phyloP scores from a whole-genome alignment of 176 grass and related monocot genomes.

The Triticum monococcum region DNA sequence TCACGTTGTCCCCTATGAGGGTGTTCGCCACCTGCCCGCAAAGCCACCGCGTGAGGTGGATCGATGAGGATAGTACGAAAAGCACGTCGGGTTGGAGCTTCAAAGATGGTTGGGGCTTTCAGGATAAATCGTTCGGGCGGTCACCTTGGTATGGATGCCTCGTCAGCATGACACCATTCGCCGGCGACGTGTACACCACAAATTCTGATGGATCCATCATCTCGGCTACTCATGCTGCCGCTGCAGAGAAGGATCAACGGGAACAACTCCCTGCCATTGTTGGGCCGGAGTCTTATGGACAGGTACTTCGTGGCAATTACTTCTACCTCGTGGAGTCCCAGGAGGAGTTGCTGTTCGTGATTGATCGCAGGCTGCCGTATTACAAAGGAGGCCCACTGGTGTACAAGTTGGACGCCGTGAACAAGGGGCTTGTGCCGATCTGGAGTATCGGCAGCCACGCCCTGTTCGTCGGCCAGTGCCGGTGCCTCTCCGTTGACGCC shows the following conservation, averaged over 20 bases:
- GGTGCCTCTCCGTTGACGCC: background rate
- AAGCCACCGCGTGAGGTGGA: background rate
- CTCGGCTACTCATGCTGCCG: background rate
- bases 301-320: background rate
- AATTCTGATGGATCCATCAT: background rate
- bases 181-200: background rate
- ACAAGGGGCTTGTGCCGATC: background rate
- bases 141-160: too few species aligned
- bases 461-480: background rate
- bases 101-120: background rate
- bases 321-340: background rate
- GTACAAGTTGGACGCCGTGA: background rate
- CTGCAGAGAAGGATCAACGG: background rate
- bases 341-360: background rate
- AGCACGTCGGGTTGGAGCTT: background rate
- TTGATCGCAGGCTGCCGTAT: background rate
- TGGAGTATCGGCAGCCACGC: background rate
- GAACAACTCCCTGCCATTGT: background rate
- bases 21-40: background rate
- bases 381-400: background rate
- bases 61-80: background rate
- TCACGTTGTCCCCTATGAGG: background rate
- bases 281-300: rapidly evolving
- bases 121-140: too few species aligned
- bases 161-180: background rate